Evolutionary conservation across 2,329 filamentous ascomycete species (phyloP).

Genomic region (Dactylellina cionopaga): DNA sequence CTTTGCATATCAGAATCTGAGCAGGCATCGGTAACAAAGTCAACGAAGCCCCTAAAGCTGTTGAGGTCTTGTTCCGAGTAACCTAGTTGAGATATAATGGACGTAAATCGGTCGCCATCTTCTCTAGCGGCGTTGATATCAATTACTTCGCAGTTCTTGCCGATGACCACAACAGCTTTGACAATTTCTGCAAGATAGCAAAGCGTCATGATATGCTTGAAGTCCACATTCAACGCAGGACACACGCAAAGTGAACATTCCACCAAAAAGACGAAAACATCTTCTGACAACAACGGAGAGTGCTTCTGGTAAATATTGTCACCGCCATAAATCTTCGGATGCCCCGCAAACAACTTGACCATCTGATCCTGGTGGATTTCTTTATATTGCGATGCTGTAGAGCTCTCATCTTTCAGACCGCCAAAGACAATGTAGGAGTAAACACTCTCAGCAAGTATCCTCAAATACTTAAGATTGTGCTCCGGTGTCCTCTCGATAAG

Average conservation of each 20-base stretch:
- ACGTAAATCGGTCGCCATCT: constrained; percentile 22
- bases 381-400: constrained; percentile 73
- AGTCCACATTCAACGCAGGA: constrained; percentile 74
- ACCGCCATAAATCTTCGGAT: constrained; percentile 61
- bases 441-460: constrained; percentile 87
- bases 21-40: constrained; percentile 23
- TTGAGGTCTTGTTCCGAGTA: constrained; percentile 28
- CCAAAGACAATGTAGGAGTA: constrained; percentile 84
- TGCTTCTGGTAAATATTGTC: constrained; percentile 61
- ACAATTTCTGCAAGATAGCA: constrained; percentile 93
- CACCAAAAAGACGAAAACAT: constrained; percentile 82
- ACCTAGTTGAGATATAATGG: constrained; percentile 7
- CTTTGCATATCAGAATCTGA: constrained; percentile 8
- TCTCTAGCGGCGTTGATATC: constrained; percentile 24
- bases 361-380: constrained; percentile 77
- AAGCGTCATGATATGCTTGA: constrained; percentile 80
- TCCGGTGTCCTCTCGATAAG: constrained; percentile 85
- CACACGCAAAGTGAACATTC: constrained; percentile 78
- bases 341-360: constrained; percentile 76
- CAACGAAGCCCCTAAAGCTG: constrained; percentile 38
- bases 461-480: constrained; percentile 83
- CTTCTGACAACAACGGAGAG: constrained; percentile 71
- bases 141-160: constrained; percentile 56
- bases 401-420: constrained; percentile 72
- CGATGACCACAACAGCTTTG: constrained; percentile 75